Percentiles rank a stretch among this genome's conserved stretches.
These are phyloP conservation scores for Phytophthora macrochlamydospora DNA, from an alignment of 352 stramenopile species.

Conservation along the genomic window DNA sequence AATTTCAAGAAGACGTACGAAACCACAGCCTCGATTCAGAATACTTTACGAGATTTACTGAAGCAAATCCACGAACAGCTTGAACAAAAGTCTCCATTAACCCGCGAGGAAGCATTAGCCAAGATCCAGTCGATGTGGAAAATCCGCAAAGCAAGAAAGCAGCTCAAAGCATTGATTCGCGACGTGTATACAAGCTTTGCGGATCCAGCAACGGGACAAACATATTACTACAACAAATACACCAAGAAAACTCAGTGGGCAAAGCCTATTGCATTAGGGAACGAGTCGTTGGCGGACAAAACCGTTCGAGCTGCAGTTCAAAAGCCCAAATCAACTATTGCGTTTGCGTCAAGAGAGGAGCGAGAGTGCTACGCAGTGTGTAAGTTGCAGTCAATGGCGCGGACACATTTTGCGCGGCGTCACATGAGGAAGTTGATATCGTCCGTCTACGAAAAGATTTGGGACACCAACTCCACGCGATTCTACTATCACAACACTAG, in stretches of 20 bases:
- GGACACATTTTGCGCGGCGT: slow-evolving; percentile 49
- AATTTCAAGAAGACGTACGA: slow-evolving; percentile 53
- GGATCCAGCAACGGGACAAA: slow-evolving; percentile 63
- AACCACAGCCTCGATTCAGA: slow-evolving; percentile 43
- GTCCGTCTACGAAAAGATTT: slow-evolving; percentile 84
- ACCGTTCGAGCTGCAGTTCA: not conserved
- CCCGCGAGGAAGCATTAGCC: slow-evolving; percentile 53
- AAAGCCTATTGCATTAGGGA: slow-evolving; percentile 55
- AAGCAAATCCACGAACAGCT: slow-evolving; percentile 56
- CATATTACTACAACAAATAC: slow-evolving; percentile 84
- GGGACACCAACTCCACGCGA: slow-evolving; percentile 43
- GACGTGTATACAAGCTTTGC: slow-evolving; percentile 66
- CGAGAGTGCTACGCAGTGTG: slow-evolving; percentile 33
- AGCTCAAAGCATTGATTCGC: slow-evolving; percentile 60
- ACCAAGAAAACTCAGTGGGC: slow-evolving; percentile 74
- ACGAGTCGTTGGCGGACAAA: slow-evolving; percentile 15
- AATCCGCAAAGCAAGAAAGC: slow-evolving; percentile 68
- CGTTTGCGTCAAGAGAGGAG: slow-evolving; percentile 32
- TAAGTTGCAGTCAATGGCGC: slow-evolving; percentile 63
- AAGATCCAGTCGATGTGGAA: slow-evolving; percentile 85
- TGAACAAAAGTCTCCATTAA: slow-evolving; percentile 46
- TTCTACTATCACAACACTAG: slow-evolving; percentile 88
- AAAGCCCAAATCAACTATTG: slow-evolving; percentile 13
- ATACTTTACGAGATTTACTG: slow-evolving; percentile 47
- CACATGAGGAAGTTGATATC: slow-evolving; percentile 67